phyloP scores from a whole-genome alignment of 2,329 filamentous ascomycete species.

The Didymella arachidicola region DNA sequence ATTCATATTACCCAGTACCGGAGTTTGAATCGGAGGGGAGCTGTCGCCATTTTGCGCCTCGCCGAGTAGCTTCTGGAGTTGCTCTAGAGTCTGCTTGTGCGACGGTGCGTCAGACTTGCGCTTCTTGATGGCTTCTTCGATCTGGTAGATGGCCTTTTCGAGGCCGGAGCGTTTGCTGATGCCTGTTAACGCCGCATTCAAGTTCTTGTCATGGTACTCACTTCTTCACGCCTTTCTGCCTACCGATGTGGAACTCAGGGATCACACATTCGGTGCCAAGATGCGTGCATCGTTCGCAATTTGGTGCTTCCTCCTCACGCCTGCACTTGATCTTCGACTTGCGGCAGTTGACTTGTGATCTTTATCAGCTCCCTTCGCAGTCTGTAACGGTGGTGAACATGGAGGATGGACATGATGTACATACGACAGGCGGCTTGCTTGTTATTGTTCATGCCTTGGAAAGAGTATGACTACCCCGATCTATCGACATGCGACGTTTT shows the following conservation, averaged over 20 bases:
- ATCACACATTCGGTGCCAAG: constrained; percentile 69
- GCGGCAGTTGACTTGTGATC: constrained; percentile 63
- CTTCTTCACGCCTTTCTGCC: constrained; percentile 82
- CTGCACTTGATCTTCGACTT: constrained; percentile 72
- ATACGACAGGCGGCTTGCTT: constrained; percentile 62
- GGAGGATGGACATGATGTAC: not conserved
- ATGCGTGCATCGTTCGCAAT: constrained; percentile 69
- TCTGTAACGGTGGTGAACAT: not conserved
- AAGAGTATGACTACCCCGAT: not conserved
- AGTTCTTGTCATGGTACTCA: constrained; percentile 46
- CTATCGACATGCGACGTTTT: constrained; percentile 11
- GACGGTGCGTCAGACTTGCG: constrained; percentile 37
- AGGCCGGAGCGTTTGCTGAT: constrained; percentile 74
- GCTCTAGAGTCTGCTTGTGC: constrained; percentile 37
- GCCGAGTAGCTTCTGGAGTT: constrained; percentile 60
- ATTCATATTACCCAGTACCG: constrained; percentile 1
- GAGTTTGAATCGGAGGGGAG: constrained; percentile 4
- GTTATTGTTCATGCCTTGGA: constrained; percentile 30
- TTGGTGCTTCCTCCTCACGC: constrained; percentile 59
- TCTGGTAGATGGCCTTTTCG: constrained; percentile 76
- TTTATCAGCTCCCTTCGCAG: not conserved
- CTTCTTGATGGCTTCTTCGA: constrained; percentile 68
- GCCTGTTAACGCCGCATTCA: not conserved
- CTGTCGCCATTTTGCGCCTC: constrained; percentile 53
- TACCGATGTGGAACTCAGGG: constrained; percentile 72